Evolutionary conservation across 306 rosid genomes (phyloP).

Genomic region (Hippophae rhamnoides): DNA sequence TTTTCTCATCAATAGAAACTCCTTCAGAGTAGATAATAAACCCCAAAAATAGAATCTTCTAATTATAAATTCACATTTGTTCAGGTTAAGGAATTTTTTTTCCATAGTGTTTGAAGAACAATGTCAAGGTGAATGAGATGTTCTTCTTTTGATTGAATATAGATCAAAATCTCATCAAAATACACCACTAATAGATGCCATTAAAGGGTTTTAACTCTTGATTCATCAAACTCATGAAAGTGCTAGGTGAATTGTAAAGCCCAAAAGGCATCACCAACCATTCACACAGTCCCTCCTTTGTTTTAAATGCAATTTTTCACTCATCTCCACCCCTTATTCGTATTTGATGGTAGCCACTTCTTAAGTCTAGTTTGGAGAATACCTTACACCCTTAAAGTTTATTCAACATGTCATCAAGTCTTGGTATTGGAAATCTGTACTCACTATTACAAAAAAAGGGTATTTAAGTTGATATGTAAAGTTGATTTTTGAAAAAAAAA

Average conservation of each 20-base stretch:
- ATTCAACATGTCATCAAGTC: slow-evolving; percentile 1
- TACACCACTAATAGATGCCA: not conserved
- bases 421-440: not conserved
- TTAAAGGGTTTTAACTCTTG: not conserved
- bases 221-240: not conserved
- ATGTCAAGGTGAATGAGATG: too few relatives aligned
- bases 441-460: too few relatives aligned
- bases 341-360: slow-evolving; percentile 1
- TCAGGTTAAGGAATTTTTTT: too few relatives aligned
- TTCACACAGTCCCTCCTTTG: not conserved
- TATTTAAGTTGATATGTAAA: too few relatives aligned
- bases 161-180: not conserved
- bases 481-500: too few relatives aligned
- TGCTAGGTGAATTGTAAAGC: not conserved
- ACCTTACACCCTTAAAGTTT: not conserved
- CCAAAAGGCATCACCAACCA: too few relatives aligned
- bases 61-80: not conserved
- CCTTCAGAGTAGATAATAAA: not conserved
- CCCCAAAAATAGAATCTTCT: not conserved
- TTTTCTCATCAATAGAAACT: not conserved
- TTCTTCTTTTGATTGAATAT: not conserved
- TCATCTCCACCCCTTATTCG: not conserved
- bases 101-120: not conserved
- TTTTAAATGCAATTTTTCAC: not conserved
- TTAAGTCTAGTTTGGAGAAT: not conserved